Evolutionary conservation across 176 grass and related monocot genomes (phyloP), one percentile per base, ranked within the genome.

Genomic region (Eleusine indica): DNA sequence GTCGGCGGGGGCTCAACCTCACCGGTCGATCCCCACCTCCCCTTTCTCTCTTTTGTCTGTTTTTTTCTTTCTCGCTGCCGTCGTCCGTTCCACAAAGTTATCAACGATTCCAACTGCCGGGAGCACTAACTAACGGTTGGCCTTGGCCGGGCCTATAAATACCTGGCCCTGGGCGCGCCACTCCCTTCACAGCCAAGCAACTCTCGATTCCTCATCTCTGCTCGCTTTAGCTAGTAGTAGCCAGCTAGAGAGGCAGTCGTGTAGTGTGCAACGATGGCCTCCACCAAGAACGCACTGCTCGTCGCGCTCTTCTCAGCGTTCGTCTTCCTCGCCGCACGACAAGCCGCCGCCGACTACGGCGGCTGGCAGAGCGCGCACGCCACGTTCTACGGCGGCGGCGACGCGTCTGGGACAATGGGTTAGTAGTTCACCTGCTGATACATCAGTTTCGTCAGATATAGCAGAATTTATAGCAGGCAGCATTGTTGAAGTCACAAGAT

Each of bases 331-430:
- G 68, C 89, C 21, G 71, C 70, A 72, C 70, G 46, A 9, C 66
- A 51, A 0, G 80, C 86, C 0, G 82, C 85, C 60, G 91, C 40
- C 4, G 86, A 93, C 75, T 91, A 90, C 43, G 88, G 91, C 69
- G 16, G 29, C 2, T 97, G 94, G 94, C 82, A 92, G 84, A 92
- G 70, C 80, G 94, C 91, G 1, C 91, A 94, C 48, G 94, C 94
- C 72, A 97, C 94, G 16, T 97, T 97, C 88, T 97, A 97, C 11
- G 94, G 94, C 61, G 94, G 87, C 49, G 69, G 83, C 71, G 94
- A 97, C 54, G 94, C 94, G 15, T 94, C 94, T 39, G 94, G 94
- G 79, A 97, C 94, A 5, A 97, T 97, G 94, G 94, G 94, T 91
- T 7, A 47, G 44, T 9, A 10, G 9, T 11, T 10, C 1, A 8